These are phyloP conservation scores for Alternaria arborescens DNA, from an alignment of 2,329 filamentous ascomycete species.

Conservation along the genomic window DNA sequence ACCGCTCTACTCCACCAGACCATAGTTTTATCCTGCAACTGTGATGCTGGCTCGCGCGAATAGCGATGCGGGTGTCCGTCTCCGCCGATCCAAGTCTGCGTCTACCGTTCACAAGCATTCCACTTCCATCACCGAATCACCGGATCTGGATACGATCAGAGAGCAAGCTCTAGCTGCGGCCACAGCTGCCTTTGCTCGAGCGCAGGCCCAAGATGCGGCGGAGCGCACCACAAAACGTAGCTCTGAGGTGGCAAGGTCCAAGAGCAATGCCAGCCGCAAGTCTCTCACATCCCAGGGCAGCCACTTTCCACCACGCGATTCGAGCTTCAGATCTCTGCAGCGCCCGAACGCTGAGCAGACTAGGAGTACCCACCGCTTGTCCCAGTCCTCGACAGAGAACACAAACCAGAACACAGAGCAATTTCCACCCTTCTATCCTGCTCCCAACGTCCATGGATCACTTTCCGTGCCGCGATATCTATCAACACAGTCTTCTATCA, in stretches of 20 bases:
- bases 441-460: slow-evolving; percentile 17
- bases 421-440: slow-evolving; percentile 31
- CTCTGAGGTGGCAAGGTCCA: slow-evolving; percentile 37
- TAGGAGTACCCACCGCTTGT: slow-evolving; percentile 19
- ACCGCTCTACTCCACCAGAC: slow-evolving; percentile 24
- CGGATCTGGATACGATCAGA: slow-evolving; percentile 41
- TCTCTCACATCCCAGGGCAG: slow-evolving; percentile 46
- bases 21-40: slow-evolving; percentile 26
- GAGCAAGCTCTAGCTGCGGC: slow-evolving; percentile 52
- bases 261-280: slow-evolving; percentile 48
- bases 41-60: slow-evolving; percentile 48
- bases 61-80: slow-evolving; percentile 48
- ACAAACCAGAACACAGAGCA: slow-evolving; percentile 24
- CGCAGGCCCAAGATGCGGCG: slow-evolving; percentile 34
- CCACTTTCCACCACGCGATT: slow-evolving; percentile 48
- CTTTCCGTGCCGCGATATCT: slow-evolving; percentile 20
- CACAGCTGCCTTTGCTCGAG: slow-evolving; percentile 46
- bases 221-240: slow-evolving; percentile 25
- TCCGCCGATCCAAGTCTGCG: slow-evolving; percentile 50
- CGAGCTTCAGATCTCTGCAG: slow-evolving; percentile 39
- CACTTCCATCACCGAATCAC: slow-evolving; percentile 23
- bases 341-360: slow-evolving; percentile 21
- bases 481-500: slow-evolving; percentile 33
- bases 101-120: slow-evolving; percentile 41
- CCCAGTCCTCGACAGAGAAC: slow-evolving; percentile 17